A percentile compares a stretch with the other conserved stretches of the same genome.
These are phyloP conservation scores for Neohortaea acidophila DNA, from an alignment of 495 filamentous ascomycete genomes.

Conservation along the genomic window DNA sequence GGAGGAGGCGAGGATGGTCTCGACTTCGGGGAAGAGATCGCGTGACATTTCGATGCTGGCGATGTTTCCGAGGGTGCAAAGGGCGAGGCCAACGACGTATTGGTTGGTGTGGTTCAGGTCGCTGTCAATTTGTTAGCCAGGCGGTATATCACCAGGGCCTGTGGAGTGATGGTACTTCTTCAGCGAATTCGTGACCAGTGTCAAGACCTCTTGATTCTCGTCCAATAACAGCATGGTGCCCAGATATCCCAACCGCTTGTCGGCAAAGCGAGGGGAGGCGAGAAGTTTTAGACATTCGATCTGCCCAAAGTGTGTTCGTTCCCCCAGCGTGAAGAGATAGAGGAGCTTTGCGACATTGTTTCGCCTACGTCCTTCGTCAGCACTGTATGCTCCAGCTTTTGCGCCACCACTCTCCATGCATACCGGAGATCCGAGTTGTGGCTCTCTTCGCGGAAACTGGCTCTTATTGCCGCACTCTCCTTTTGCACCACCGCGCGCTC, in stretches of 20 bases:
- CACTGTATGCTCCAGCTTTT: constrained; percentile 7
- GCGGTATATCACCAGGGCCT: not conserved
- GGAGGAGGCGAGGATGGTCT: constrained; percentile 71
- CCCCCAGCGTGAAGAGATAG: constrained; percentile 96
- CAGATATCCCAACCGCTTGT: constrained; percentile 91
- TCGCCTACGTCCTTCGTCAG: constrained; percentile 39
- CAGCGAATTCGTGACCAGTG: constrained; percentile 89
- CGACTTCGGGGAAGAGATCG: constrained; percentile 90
- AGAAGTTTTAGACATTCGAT: constrained; percentile 98
- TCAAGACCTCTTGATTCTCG: constrained; percentile 96
- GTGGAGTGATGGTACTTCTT: constrained; percentile 53
- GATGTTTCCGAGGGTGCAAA: constrained; percentile 93
- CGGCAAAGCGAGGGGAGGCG: constrained; percentile 90
- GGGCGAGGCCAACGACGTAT: constrained; percentile 90
- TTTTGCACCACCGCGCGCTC: constrained; percentile 97
- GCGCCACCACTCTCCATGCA: constrained; percentile 9
- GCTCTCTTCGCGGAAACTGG: constrained; percentile 94
- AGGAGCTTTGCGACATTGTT: constrained; percentile 98
- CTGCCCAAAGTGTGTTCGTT: constrained; percentile 96
- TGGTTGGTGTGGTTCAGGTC: constrained; percentile 95
- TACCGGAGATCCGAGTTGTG: constrained; percentile 78
- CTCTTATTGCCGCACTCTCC: constrained; percentile 91
- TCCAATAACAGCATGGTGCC: constrained; percentile 92
- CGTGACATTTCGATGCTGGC: constrained; percentile 97
- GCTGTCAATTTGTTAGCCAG: constrained; percentile 34